Conservation (phyloP, 345 rosid genomes). For the Eucalyptus tenuipes region DNA sequence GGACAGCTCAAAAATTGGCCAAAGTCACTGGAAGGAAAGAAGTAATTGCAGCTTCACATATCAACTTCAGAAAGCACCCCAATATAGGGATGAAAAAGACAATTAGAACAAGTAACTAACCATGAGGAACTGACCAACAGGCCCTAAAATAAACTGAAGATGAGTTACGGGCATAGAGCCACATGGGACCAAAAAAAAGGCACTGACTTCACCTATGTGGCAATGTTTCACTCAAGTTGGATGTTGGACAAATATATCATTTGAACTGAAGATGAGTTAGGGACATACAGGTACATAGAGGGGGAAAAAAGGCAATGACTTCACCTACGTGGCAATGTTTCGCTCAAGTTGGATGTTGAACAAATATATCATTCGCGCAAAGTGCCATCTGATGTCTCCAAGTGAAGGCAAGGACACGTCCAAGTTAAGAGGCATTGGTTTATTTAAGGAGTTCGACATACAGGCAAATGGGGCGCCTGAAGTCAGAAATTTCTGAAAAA, state of each 20-base stretch:
- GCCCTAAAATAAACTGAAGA: neutral
- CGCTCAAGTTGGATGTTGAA: constrained; percentile 86
- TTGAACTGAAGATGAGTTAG: constrained; percentile 9
- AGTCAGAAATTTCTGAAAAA: constrained; percentile 21
- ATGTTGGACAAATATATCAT: constrained; percentile 65
- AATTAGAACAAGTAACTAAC: neutral
- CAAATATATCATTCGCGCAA: constrained; percentile 58
- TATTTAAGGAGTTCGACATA: constrained; percentile 65
- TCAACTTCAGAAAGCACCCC: neutral
- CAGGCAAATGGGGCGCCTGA: constrained; percentile 50
- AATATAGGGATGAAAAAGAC: neutral
- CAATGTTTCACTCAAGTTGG: constrained; percentile 79
- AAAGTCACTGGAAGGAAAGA: neutral
- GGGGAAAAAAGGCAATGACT: neutral
- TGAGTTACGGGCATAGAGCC: neutral
- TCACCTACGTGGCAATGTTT: constrained; percentile 85
- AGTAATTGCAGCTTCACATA: neutral
- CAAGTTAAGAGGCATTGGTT: constrained; percentile 69
- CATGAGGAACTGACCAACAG: neutral
- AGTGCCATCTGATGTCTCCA: constrained; percentile 59
- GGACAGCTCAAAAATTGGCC: neutral
- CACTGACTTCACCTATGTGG: constrained; percentile 43
- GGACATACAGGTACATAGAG: neutral
- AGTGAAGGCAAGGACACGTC: constrained; percentile 67
- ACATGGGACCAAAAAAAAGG: neutral